Base-by-base conservation (phyloP, 495 filamentous ascomycete genomes). In the Lentithecium fluviatile region DNA sequence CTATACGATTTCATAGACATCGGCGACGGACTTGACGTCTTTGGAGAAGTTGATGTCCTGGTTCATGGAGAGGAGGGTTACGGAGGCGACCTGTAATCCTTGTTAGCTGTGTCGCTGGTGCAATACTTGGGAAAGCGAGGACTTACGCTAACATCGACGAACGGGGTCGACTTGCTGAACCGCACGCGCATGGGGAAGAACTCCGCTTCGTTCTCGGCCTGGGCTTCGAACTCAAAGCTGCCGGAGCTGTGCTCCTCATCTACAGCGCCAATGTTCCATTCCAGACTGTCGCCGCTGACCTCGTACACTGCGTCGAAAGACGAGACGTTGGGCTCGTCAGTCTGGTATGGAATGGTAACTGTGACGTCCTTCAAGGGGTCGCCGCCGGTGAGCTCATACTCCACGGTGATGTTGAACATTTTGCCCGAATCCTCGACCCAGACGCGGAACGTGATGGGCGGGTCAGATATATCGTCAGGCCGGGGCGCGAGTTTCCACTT, bases 141-240 rank as follows among this genome's bases (percentile, higher is more conserved):
- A 71, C 85, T 83, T 79, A 92, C 93, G 80, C 95, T 90, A 56
- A 97, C 88, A 68, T 94, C 89, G 32, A 96, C 83, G 71, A 93
- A 91, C 21, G 93, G 93, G 52, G 79, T 84, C 40, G 85, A 81
- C 78, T 95, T 96, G 34, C 87, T 84, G 77, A 97, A 97, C 25
- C 83, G 84, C 29, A 97, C 88, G 46, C 81, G 85, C 92, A 97
- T 97, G 0, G 93, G 93, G 85, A 97, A 97, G 76, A 97, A 97
- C 60, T 95, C 91, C 53, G 86, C 84, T 73, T 96, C 93, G 54
- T 84, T 83, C 47, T 85, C 84, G 26, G 89, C 90, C 67, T 88
- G 84, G 15, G 90, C 88, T 75, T 97, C 93, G 60, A 97, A 96
- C 71, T 97, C 93, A 67, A 97, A 97, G 29, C 86, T 85, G 19